Evolutionary conservation across 768 basidiomycete genomes (phyloP).

Genomic region (Hortiboletus flavorubellus): DNA sequence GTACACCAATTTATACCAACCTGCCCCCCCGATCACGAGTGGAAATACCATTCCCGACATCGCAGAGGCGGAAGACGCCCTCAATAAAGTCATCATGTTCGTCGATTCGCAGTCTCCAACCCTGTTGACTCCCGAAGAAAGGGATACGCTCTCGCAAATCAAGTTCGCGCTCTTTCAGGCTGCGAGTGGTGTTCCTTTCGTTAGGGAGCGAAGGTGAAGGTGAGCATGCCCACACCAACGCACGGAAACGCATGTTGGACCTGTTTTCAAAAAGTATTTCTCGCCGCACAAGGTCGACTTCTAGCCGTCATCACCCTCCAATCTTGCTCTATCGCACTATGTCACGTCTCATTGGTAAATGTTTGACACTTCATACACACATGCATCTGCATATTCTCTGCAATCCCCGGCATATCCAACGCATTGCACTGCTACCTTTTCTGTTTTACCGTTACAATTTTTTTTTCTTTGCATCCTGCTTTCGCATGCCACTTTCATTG

Average conservation of each 20-base stretch:
- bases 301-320: constrained; percentile 4
- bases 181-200: constrained; percentile 36
- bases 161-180: constrained; percentile 54
- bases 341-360: constrained; percentile 21
- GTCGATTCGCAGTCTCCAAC: constrained; percentile 41
- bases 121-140: constrained; percentile 35
- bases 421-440: constrained; percentile 18
- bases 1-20: constrained; percentile 34
- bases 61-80: constrained; percentile 50
- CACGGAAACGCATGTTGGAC: not conserved
- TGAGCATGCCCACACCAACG: not conserved
- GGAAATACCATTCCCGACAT: constrained; percentile 37
- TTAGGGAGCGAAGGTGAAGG: constrained; percentile 29
- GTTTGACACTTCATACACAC: constrained; percentile 14
- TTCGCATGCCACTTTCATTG: constrained; percentile 24
- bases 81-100: constrained; percentile 52
- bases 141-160: constrained; percentile 42
- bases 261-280: constrained; percentile 20
- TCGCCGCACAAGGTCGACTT: constrained; percentile 13
- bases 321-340: constrained; percentile 15
- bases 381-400: constrained; percentile 20
- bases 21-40: constrained; percentile 31
- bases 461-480: constrained; percentile 15
- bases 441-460: constrained; percentile 16
- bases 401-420: constrained; percentile 24